Evolutionary conservation across 257 asterid genomes (phyloP), one percentile per base, ranked within the genome.

Genomic region (Orobanche coerulescens): DNA sequence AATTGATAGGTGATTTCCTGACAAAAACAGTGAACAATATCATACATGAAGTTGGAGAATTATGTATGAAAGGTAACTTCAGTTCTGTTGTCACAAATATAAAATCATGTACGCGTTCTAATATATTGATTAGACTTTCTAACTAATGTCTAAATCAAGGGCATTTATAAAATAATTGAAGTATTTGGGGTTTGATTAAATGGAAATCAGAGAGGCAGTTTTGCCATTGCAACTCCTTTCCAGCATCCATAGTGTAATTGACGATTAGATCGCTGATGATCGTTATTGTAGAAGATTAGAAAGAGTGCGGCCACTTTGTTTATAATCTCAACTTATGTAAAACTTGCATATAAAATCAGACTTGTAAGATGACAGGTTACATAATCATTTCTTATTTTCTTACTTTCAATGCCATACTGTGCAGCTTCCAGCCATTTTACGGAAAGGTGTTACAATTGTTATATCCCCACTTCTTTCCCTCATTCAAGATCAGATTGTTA

Each of bases 401-500:
- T 47, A 59, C 56, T 58, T 37, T 61, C 31, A 30, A 28, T 57
- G 24, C 40, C 58, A 69, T 73, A 11, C n/a, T 46, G 31, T 82
- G 77, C 94, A 93, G 98, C 97, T 89, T 72, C 94, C 97, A 64
- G 88, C 97, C 58, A 76, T 83, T 74, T 76, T 93, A 70, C 85
- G 57, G 59, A 85, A 83, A 70, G 98, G 98, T 64, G 94, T 89
- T 71, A 93, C 94, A 54, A 58, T 93, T 42, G 96, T 93, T 22
- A 77, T 89, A 73, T 93, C 97, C n/a, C 98, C 98, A 36, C 90
- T 93, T 47, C 95, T 93, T 62, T 93, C 98, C 64, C 95, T 93
- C 73, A 93, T 93, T 81, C 98, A 89, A 79, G 98, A 93, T 78
- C 98, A 93, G 85, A 93, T 93, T 65, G 76, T 82, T 68, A 80